phyloP scores from a whole-genome alignment of 106 monocot genomes.

The Dioscorea zingiberensis region DNA sequence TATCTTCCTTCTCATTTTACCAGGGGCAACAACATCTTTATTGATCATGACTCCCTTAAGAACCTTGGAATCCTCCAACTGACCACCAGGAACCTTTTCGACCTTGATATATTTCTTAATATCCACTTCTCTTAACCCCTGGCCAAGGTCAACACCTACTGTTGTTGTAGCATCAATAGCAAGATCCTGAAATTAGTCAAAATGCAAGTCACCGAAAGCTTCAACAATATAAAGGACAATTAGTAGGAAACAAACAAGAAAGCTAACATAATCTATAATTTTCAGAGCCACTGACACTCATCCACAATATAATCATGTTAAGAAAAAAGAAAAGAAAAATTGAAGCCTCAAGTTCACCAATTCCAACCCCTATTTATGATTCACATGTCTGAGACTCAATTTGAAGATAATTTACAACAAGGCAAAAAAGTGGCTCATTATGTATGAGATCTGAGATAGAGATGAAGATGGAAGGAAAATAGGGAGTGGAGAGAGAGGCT shows the following conservation, averaged over 20 bases:
- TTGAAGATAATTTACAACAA: no score
- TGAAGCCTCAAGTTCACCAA: no score
- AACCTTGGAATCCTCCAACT: conserved; percentile 90
- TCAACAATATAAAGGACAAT: background rate
- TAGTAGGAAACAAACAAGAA: background rate
- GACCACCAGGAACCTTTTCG: conserved; percentile 97
- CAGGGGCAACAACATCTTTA: conserved; percentile 96
- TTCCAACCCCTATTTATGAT: no score
- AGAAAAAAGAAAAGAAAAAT: no score
- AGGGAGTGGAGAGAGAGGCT: no score
- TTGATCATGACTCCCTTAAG: conserved; percentile 94
- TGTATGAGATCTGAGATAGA: no score
- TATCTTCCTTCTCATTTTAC: conserved; percentile 96
- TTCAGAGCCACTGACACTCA: no score
- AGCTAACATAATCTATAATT: background rate
- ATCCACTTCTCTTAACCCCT: conserved; percentile 85
- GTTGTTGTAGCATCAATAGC: conserved; percentile 91
- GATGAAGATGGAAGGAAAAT: no score
- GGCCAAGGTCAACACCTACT: conserved; percentile 91
- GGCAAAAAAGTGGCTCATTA: no score
- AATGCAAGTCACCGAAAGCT: background rate
- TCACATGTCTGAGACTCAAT: no score
- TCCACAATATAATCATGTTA: no score
- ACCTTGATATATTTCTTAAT: conserved; percentile 97
- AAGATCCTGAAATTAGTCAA: conserved; percentile 58